Evolutionary conservation across 257 asterid genomes (phyloP).

Genomic region (Gardenia jasminoides): DNA sequence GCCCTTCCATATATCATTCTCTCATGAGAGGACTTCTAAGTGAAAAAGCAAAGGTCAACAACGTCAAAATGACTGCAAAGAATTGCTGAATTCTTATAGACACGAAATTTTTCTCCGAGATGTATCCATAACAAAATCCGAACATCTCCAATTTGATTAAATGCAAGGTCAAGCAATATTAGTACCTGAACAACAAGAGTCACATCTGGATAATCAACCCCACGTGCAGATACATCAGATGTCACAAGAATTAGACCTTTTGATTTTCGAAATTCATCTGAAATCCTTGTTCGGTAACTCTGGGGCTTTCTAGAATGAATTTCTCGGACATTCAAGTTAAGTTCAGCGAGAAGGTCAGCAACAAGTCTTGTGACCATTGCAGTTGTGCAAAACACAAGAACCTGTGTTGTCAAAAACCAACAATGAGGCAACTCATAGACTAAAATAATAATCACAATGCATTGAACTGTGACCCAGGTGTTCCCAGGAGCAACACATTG

Average conservation of each 20-base stretch:
- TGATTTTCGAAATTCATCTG: conserved; percentile 93
- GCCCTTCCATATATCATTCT: neutral
- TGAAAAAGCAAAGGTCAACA: neutral
- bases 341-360: conserved; percentile 81
- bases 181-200: conserved; percentile 87
- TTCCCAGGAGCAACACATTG: neutral
- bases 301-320: conserved; percentile 95
- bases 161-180: conserved; percentile 12
- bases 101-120: neutral
- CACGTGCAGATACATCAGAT: conserved; percentile 98
- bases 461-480: neutral
- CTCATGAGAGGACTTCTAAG: neutral
- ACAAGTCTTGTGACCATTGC: conserved; percentile 97
- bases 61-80: neutral
- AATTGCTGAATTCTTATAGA: neutral
- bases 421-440: conserved; percentile 6
- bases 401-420: conserved; percentile 38
- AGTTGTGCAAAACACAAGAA: conserved; percentile 96
- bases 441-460: neutral
- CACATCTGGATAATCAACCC: conserved; percentile 97
- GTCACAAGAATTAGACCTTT: conserved; percentile 94
- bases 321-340: conserved; percentile 82
- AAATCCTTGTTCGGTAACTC: conserved; percentile 79
- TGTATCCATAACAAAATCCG: neutral
- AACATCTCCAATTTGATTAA: neutral